phyloP scores from a whole-genome alignment of 1,139 yeast species.

The Ogataea hybrid region DNA sequence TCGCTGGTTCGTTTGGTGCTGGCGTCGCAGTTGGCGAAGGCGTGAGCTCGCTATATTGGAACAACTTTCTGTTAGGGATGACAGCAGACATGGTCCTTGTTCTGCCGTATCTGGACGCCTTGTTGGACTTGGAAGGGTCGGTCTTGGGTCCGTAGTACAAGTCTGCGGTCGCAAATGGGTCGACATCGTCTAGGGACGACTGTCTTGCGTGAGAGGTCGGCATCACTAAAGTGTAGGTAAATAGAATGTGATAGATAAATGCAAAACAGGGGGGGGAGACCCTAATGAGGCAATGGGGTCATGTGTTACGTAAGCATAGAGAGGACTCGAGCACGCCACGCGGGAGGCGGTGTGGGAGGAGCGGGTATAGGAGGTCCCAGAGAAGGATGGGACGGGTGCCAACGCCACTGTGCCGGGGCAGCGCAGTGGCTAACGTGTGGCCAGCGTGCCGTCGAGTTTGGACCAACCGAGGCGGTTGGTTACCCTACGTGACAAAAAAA shows the following conservation, averaged over 20 bases:
- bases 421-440: background rate
- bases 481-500: slow-evolving; percentile 9
- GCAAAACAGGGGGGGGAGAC: background rate
- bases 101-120: slow-evolving; percentile 39
- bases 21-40: slow-evolving; percentile 14
- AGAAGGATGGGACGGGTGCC: background rate
- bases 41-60: slow-evolving; percentile 7
- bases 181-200: slow-evolving; percentile 43
- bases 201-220: slow-evolving; percentile 28
- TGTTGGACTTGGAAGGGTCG: slow-evolving; percentile 47
- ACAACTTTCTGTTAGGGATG: slow-evolving; percentile 28
- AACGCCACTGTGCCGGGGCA: background rate
- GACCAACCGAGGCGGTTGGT: background rate
- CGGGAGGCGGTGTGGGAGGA: background rate
- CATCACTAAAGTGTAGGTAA: slow-evolving; percentile 1
- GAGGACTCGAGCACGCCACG: background rate
- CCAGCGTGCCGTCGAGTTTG: background rate
- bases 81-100: slow-evolving; percentile 53
- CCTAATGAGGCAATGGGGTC: background rate
- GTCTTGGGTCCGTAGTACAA: slow-evolving; percentile 67
- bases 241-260: background rate
- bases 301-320: background rate
- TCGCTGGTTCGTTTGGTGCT: slow-evolving; percentile 14
- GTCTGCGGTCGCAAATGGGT: slow-evolving; percentile 69
- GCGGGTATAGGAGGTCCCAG: too few relatives aligned